Evolutionary conservation across 2,329 filamentous ascomycete species (phyloP).

Genomic region (Cladosporium sp.): DNA sequence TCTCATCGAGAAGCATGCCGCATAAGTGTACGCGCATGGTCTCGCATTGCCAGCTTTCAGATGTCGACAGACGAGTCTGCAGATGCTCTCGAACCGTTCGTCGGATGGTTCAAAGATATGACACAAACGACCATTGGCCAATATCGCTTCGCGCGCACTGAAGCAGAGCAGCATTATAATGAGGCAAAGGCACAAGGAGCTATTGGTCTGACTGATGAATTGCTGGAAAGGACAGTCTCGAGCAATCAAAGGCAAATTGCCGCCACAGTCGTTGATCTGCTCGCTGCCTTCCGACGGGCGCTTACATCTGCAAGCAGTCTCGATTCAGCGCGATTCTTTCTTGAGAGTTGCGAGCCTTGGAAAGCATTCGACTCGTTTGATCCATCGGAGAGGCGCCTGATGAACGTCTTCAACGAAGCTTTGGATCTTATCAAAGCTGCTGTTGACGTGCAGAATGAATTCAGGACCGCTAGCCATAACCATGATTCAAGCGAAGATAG

Average conservation of each 20-base stretch:
- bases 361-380: slow-evolving; percentile 51
- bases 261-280: slow-evolving; percentile 48
- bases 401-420: slow-evolving; percentile 45
- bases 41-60: slow-evolving; percentile 54
- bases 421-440: slow-evolving; percentile 47
- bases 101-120: slow-evolving; percentile 53
- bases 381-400: slow-evolving; percentile 35
- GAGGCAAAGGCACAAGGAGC: slow-evolving; percentile 33
- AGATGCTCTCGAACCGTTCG: slow-evolving; percentile 44
- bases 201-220: slow-evolving; percentile 39
- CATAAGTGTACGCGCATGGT: slow-evolving; percentile 56
- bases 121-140: slow-evolving; percentile 50
- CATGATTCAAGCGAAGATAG: slow-evolving; percentile 52
- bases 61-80: slow-evolving; percentile 49
- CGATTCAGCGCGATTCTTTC: slow-evolving; percentile 19
- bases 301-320: slow-evolving; percentile 35
- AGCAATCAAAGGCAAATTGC: slow-evolving; percentile 57
- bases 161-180: slow-evolving; percentile 53
- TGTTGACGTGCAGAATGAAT: slow-evolving; percentile 21
- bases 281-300: slow-evolving; percentile 48
- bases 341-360: slow-evolving; percentile 37
- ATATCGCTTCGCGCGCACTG: slow-evolving; percentile 52
- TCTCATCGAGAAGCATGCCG: slow-evolving; percentile 59
- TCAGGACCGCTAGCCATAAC: slow-evolving; percentile 3
- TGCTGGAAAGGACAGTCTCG: slow-evolving; percentile 50